Evolutionary conservation across 2,329 filamentous ascomycete species (phyloP), one percentile per base, ranked within the genome.

Genomic region (Sclerotinia nivalis): DNA sequence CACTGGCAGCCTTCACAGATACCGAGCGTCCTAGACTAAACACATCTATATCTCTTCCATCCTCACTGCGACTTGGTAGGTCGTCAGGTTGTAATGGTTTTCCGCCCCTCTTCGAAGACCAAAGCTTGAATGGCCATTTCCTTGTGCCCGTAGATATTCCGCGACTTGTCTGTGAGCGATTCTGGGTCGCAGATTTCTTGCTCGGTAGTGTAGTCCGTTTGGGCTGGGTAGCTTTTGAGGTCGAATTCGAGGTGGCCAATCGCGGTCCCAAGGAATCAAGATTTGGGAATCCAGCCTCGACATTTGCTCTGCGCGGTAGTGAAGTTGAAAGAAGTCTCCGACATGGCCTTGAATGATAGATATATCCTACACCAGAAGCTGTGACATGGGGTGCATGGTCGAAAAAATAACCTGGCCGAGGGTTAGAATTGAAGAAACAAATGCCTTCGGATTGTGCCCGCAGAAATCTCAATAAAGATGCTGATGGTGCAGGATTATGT

Each of bases 1-100:
- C 93, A 70, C 95, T 90, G 37, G 91, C 89, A 3, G 92, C 91
- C 80, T 95, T 96, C 60, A 88, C 86, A 66, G 88, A 86, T 76
- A 93, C 84, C 58, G 90, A 87, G 55, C 93, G 87, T 55, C 90
- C 90, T 65, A 90, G 84, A 76, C 84, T 90, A 79, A 92, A 92
- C 76, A 90, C 88, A 73, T 86, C 86, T 5, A 84, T 84, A 60
- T 87, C 85, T 31, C 82, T 82, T 54, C 84, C 84, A 70, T 89
- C 88, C 65, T 92, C 87, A 25, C 47, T 52, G 31, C 28, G 49
- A 55, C 87, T 78, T 20, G 89, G 88, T 15, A 89, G 83, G 75
- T 89, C 87, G 72, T 88, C 85, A 20, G 85, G 85, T 72, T 84
- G 85, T 74, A 86, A 79, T 50, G 81, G 83, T 72, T 71, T 73